phyloP scores from a whole-genome alignment of 2,329 filamentous ascomycete genomes.

The Colletotrichum musicola region DNA sequence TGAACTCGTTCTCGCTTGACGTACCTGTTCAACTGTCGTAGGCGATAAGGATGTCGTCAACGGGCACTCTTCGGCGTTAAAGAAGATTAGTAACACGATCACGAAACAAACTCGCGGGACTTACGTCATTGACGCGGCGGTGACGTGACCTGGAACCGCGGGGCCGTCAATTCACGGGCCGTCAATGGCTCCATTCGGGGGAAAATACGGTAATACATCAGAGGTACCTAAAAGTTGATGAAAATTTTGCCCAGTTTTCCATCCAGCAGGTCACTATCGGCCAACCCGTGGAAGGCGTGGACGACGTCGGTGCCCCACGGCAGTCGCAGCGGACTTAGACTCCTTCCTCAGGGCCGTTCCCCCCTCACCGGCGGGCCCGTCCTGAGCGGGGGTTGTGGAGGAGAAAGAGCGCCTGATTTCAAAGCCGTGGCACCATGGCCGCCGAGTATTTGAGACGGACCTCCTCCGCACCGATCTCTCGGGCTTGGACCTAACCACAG shows the following conservation, averaged over 20 bases:
- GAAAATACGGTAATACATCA: too few species aligned
- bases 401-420: slow-evolving; percentile 11
- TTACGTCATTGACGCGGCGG: slow-evolving; percentile 33
- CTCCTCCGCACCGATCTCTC: background rate
- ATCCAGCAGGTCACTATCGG: background rate
- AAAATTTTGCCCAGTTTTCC: background rate
- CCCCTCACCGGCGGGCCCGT: background rate
- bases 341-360: background rate
- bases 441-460: background rate
- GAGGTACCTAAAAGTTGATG: too few species aligned
- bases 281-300: background rate
- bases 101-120: slow-evolving; percentile 15
- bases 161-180: background rate
- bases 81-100: background rate
- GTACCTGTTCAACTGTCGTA: background rate
- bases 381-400: background rate
- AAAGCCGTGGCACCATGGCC: slow-evolving; percentile 18
- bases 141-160: slow-evolving; percentile 27
- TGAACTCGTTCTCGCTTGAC: slow-evolving; percentile 3
- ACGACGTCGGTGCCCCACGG: background rate
- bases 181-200: background rate
- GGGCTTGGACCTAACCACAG: background rate
- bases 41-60: background rate
- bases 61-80: background rate
- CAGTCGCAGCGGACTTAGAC: background rate